phyloP scores from a whole-genome alignment of 129 eudicot species.

The Pulicaria dysenterica region DNA sequence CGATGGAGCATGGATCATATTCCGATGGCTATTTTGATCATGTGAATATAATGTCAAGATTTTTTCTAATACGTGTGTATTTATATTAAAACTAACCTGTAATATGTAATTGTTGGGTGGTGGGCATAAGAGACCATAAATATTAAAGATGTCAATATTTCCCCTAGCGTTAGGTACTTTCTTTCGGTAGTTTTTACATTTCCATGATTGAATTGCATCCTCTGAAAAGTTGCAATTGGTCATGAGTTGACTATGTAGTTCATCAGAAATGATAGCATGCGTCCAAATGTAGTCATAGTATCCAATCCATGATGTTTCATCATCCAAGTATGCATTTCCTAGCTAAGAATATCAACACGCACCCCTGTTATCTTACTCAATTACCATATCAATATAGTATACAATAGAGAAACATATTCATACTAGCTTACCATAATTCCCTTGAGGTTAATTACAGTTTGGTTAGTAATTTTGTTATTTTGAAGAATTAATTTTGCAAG shows the following conservation, averaged over 20 bases:
- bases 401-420: no score
- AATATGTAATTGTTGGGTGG: background rate
- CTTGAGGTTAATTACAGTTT: constrained; percentile 4
- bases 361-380: background rate
- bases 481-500: background rate
- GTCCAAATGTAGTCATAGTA: background rate
- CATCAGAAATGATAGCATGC: constrained; percentile 1
- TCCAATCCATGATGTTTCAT: background rate
- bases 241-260: background rate
- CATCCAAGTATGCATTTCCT: background rate
- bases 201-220: background rate
- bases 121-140: constrained; percentile 8
- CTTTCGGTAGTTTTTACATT: background rate
- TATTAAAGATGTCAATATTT: background rate
- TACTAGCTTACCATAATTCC: background rate
- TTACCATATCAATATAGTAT: background rate
- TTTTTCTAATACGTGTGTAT: background rate
- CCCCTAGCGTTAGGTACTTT: background rate
- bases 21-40: no score
- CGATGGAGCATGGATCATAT: no score
- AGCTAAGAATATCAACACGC: background rate
- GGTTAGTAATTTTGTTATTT: constrained; percentile 1
- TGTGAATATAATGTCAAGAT: no score
- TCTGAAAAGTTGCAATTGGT: background rate
- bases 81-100: background rate